These are phyloP conservation scores for Colletotrichum sp. DNA, from an alignment of 2,329 filamentous ascomycete species.

Conservation along the genomic window DNA sequence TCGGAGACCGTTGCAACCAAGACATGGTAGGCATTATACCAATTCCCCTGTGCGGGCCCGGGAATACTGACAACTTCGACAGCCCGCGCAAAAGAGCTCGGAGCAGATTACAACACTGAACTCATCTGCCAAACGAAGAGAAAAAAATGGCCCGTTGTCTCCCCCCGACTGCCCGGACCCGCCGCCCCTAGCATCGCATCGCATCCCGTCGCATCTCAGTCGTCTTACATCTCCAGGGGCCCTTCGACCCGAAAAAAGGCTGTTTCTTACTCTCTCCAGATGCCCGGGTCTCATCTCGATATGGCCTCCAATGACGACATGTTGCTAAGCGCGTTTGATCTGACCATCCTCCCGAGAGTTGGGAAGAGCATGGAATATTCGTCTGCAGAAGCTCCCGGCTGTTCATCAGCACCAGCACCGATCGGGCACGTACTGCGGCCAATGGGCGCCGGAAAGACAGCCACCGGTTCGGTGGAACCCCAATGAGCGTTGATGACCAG, in stretches of 20 bases:
- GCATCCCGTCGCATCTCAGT: not conserved
- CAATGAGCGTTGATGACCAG: not conserved
- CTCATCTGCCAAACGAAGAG: not conserved
- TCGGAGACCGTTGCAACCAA: constrained; percentile 9
- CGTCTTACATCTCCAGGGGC: constrained; percentile 1
- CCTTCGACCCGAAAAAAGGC: not conserved
- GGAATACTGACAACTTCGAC: not conserved
- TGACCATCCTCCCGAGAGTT: constrained; percentile 16
- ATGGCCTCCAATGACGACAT: constrained; percentile 21
- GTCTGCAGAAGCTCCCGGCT: constrained; percentile 17
- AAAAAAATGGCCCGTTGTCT: not conserved
- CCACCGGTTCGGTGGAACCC: constrained; percentile 8
- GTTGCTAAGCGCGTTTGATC: constrained; percentile 18
- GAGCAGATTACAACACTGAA: not conserved
- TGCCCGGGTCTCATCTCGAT: constrained; percentile 13
- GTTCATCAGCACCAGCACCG: constrained; percentile 13
- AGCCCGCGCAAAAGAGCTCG: not conserved
- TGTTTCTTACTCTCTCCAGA: constrained; percentile 12
- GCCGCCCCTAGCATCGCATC: constrained; percentile 6
- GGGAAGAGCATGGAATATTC: constrained; percentile 16
- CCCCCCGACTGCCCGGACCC: not conserved
- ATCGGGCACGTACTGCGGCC: constrained; percentile 19
- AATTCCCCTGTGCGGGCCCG: not conserved
- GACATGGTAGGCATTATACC: not conserved
- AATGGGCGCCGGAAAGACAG: constrained; percentile 8